Conservation (phyloP, 441 rosid genomes). For the Gossypium aridum region DNA sequence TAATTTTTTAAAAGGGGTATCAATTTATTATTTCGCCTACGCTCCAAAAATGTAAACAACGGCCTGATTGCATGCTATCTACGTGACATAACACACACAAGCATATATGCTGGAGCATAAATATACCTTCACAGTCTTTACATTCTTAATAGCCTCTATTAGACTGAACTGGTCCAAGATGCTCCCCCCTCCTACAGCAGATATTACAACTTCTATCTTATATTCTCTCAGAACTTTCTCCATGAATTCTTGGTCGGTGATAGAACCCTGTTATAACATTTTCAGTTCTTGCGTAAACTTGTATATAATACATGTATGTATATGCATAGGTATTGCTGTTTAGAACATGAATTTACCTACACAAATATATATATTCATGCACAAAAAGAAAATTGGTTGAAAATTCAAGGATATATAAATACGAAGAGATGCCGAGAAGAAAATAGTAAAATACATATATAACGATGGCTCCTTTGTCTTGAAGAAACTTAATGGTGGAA, state of each 20-base stretch:
- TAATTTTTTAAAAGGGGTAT: too few relatives aligned
- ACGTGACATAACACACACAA: not conserved
- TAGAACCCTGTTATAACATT: conserved; percentile 24
- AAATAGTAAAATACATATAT: conserved; percentile 16
- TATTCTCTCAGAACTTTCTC: conserved; percentile 29
- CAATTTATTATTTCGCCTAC: too few relatives aligned
- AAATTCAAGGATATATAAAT: not conserved
- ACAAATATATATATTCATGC: too few relatives aligned
- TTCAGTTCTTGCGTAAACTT: not conserved
- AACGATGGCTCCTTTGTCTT: conserved; percentile 32
- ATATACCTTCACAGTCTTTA: conserved; percentile 29
- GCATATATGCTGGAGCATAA: not conserved
- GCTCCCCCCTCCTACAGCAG: conserved; percentile 29
- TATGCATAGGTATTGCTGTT: too few relatives aligned
- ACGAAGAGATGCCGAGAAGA: not conserved
- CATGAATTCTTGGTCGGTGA: conserved; percentile 19
- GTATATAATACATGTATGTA: not conserved
- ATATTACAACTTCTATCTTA: conserved; percentile 37
- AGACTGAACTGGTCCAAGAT: conserved; percentile 28
- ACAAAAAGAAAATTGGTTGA: not conserved
- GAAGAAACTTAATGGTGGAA: conserved; percentile 19
- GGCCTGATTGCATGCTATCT: not conserved
- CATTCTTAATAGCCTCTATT: conserved; percentile 33
- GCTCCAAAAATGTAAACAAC: too few relatives aligned
- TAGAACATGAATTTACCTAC: too few relatives aligned